These are phyloP conservation scores for Dactylellina drechsleri DNA, from an alignment of 2,329 filamentous ascomycete species.

Conservation along the genomic window DNA sequence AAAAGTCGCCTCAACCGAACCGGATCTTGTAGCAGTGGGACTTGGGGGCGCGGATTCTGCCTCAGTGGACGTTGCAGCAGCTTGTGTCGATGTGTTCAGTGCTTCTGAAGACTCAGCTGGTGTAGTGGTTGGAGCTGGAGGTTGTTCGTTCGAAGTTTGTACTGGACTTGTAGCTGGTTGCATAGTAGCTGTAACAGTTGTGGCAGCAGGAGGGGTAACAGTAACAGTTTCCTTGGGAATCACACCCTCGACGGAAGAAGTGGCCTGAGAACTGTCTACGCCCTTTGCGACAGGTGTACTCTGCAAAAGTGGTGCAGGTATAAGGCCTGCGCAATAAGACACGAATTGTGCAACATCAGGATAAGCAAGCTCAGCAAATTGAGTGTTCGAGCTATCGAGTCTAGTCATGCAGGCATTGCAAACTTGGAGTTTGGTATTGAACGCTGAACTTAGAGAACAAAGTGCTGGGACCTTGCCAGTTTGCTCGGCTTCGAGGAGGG, in stretches of 20 bases:
- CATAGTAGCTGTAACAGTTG: conserved; percentile 22
- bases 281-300: conserved; percentile 48
- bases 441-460: conserved; percentile 36
- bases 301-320: conserved; percentile 42
- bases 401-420: conserved; percentile 41
- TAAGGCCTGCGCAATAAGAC: conserved; percentile 48
- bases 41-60: not conserved
- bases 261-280: conserved; percentile 35
- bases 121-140: conserved; percentile 4
- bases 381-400: conserved; percentile 38
- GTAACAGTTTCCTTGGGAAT: conserved; percentile 34
- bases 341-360: conserved; percentile 52
- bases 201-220: conserved; percentile 21
- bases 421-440: conserved; percentile 47
- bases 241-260: not conserved
- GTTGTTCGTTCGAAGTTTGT: not conserved
- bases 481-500: conserved; percentile 40
- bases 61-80: not conserved
- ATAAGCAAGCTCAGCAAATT: conserved; percentile 46
- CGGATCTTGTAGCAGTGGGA: not conserved
- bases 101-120: conserved; percentile 4
- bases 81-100: not conserved
- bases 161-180: not conserved
- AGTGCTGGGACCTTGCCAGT: conserved; percentile 50
- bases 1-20: conserved; percentile 21